A percentile compares a stretch with the other conserved stretches of the same genome.
These are phyloP conservation scores for Leccinum solheimii DNA, from an alignment of 1,284 basidiomycete species.

Conservation along the genomic window DNA sequence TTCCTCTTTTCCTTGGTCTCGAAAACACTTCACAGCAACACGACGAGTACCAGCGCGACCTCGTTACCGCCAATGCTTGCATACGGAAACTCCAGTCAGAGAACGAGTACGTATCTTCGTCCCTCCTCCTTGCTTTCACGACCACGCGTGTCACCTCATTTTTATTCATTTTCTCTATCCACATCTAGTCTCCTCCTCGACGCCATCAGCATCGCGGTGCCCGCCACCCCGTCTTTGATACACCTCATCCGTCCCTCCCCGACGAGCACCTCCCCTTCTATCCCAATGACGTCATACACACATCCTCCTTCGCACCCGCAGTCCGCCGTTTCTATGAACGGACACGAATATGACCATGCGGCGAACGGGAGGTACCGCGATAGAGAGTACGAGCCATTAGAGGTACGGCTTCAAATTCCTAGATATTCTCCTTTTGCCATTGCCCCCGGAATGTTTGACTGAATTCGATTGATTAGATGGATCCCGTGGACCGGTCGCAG, in stretches of 20 bases:
- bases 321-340: constrained; percentile 22
- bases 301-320: constrained; percentile 13
- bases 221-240: constrained; percentile 33
- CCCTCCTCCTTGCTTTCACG: not conserved
- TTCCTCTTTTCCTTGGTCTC: not conserved
- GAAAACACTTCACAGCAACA: constrained; percentile 16
- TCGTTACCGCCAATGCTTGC: constrained; percentile 49
- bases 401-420: constrained; percentile 13
- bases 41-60: constrained; percentile 44
- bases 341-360: constrained; percentile 19
- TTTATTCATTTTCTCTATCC: not conserved
- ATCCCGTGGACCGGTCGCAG: constrained; percentile 20
- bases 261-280: constrained; percentile 21
- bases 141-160: not conserved
- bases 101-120: constrained; percentile 46
- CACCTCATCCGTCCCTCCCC: constrained; percentile 34
- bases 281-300: constrained; percentile 22
- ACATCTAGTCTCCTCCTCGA: constrained; percentile 33
- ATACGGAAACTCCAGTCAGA: constrained; percentile 57
- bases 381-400: constrained; percentile 26
- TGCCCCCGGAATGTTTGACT: not conserved
- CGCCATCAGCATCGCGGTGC: constrained; percentile 35
- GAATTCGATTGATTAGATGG: constrained; percentile 2
- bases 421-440: not conserved
- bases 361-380: constrained; percentile 33